phyloP scores from a whole-genome alignment of 2,329 filamentous ascomycete genomes.

The Cercospora citrullina region DNA sequence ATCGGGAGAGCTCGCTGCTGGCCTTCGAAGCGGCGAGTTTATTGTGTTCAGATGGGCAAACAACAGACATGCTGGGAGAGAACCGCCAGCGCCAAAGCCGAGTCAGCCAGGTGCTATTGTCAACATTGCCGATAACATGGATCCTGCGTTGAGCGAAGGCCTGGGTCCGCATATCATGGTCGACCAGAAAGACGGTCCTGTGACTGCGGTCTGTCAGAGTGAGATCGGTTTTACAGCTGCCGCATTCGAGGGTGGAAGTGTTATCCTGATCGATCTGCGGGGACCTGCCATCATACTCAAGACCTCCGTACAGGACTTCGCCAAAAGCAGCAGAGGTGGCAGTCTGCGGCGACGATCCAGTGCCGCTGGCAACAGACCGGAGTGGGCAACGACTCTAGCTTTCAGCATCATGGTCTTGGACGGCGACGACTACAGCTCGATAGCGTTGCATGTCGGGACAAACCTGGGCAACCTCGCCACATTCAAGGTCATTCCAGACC shows the following conservation, averaged over 20 bases:
- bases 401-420: slow-evolving; percentile 94
- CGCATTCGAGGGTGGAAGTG: slow-evolving; percentile 77
- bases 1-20: slow-evolving; percentile 82
- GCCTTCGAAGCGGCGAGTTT: slow-evolving; percentile 79
- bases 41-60: slow-evolving; percentile 84
- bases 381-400: slow-evolving; percentile 80
- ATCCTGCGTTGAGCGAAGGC: slow-evolving; percentile 73
- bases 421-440: slow-evolving; percentile 92
- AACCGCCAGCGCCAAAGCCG: slow-evolving; percentile 54
- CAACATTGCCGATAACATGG: slow-evolving; percentile 70
- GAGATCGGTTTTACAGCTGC: slow-evolving; percentile 89
- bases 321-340: slow-evolving; percentile 71
- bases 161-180: slow-evolving; percentile 78
- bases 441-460: slow-evolving; percentile 88
- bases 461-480: slow-evolving; percentile 80
- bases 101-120: slow-evolving; percentile 58
- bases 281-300: slow-evolving; percentile 83
- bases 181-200: slow-evolving; percentile 77
- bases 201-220: slow-evolving; percentile 79
- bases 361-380: slow-evolving; percentile 52
- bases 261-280: slow-evolving; percentile 83
- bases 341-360: slow-evolving; percentile 64
- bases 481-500: slow-evolving; percentile 81
- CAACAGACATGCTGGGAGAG: slow-evolving; percentile 70
- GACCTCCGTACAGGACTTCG: slow-evolving; percentile 69